Evolutionary conservation across 129 eudicot genomes (phyloP), one percentile per base, ranked within the genome.

Genomic region (Arctium lappa): DNA sequence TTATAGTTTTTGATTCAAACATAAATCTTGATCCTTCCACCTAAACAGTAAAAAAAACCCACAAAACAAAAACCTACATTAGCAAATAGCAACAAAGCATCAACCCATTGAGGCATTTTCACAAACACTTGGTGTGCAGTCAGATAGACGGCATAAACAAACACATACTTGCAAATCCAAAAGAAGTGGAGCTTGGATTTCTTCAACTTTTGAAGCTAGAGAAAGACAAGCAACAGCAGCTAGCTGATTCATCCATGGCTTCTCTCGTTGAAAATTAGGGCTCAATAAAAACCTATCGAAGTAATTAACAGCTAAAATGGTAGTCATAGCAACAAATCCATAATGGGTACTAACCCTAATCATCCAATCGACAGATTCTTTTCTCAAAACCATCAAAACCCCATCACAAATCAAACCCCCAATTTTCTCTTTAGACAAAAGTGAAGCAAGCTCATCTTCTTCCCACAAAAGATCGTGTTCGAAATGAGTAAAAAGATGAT

Each of bases 1-100:
- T 89, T 60, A 95, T 87, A 77, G 93, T 92, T 87, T 87, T 91
- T 31, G 98, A 86, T 80, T 92, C 97, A 80, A 95, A 95, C 79
- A 89, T 82, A 77, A 79, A 91, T 72, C 88, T 91, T 7, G 91
- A 65, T 27, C 91, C 97, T 75, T 89, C 94, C 16, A 90, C 94
- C 97, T 93, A 82, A 87, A 62, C 66, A 53, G 56, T 22, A 53
- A 27, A 68, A 44, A 78, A 78, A 63, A 68, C 74, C 30, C 60
- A 37, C 34, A 33, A 74, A 7, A 72, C 9, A 70, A 72, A 8
- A 8, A 33, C 39, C 56, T 36, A 71, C 30, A 46, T 75, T 12
- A 48, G 36, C 37, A 30, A 30, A 27, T 12, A 48, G 36, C 37
- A 30, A 30, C 34, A 31, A 70, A 77, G 2, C 6, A 46, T 29